Evolutionary conservation across 164 flowering plant species (phyloP), one percentile per base, ranked within the genome.

Genomic region (Kalanchoe fedtschenkoi): DNA sequence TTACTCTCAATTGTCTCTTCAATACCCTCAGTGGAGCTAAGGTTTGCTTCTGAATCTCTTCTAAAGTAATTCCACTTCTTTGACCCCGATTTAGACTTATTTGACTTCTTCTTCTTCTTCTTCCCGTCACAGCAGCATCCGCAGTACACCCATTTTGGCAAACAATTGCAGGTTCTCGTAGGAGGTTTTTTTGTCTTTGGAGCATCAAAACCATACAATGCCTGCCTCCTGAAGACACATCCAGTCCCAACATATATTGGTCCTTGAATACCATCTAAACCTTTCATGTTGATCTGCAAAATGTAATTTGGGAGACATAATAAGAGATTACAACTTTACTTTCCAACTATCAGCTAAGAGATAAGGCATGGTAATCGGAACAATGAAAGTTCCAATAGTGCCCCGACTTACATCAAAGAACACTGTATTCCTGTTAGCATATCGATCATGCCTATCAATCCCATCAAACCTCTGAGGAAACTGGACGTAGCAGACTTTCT

Each of bases 241-340:
- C 61, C 61, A 16, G 61, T 58, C 28, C 61, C 61, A 34, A 58
- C 61, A 34, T 58, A 58, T 33, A 58, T 58, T 58, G 61, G 61
- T 22, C 61, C 61, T 34, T 58, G 61, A 32, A 58, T 34, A 33
- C 61, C 61, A 58, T 58, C 61, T 37, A 58, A 32, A 8, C 61
- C 61, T 58, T 58, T 58, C 61, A 58, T 58, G 41, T 58, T 58
- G 38, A 58, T 58, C 61, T 58, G 61, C 32, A 51, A 51, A 51
- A 51, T 51, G 30, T 24, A 3, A 51, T 5, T 24, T 51, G 28
- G 3, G 15, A 26, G 4, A 11, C 28, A 29, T n/a, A 19, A 47
- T 43, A 11, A n/a, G 22, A 41, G 13, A 6, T 9, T 47, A 8
- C 4, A 22, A 19, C 28, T 0, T 21, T 21, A 47, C 56, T 51